These are phyloP conservation scores for Trichosporon sp. DNA, from an alignment of 1,284 basidiomycete genomes.

Conservation along the genomic window DNA sequence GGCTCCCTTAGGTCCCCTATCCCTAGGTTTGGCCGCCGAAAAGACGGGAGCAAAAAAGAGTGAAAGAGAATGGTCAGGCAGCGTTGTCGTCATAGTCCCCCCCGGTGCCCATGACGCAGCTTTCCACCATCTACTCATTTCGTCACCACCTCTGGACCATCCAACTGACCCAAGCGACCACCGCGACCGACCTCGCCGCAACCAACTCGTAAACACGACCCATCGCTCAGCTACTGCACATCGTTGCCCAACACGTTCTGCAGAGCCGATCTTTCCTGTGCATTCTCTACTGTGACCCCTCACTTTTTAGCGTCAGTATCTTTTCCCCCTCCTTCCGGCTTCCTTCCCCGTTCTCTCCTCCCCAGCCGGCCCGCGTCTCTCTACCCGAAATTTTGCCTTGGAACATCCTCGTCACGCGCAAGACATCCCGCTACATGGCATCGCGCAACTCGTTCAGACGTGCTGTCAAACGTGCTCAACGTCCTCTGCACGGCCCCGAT, in stretches of 20 bases:
- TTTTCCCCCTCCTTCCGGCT: not conserved
- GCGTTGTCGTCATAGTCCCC: slow-evolving; percentile 9
- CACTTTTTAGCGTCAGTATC: slow-evolving; percentile 14
- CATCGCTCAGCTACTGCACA: slow-evolving; percentile 1
- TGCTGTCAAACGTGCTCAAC: not conserved
- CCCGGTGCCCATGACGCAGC: slow-evolving; percentile 12
- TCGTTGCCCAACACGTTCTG: not conserved
- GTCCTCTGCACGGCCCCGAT: not conserved
- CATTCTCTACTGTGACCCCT: not conserved
- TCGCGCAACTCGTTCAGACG: not conserved
- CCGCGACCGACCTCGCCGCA: slow-evolving; percentile 3
- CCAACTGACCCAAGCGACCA: not conserved
- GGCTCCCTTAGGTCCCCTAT: too few relatives aligned
- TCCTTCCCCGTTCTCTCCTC: not conserved
- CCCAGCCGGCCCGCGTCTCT: not conserved
- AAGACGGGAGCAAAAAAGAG: not conserved
- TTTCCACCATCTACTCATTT: slow-evolving; percentile 15
- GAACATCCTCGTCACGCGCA: not conserved
- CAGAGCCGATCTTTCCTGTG: not conserved
- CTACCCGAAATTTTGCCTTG: slow-evolving; percentile 13
- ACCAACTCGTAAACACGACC: not conserved
- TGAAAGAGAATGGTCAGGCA: not conserved
- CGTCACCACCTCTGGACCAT: slow-evolving; percentile 11
- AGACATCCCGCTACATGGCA: not conserved
- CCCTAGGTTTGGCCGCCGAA: not conserved